Percentiles rank a stretch among this genome's conserved stretches.
Conservation (phyloP, 148 eudicot genomes). For the Cornus suecica region DNA sequence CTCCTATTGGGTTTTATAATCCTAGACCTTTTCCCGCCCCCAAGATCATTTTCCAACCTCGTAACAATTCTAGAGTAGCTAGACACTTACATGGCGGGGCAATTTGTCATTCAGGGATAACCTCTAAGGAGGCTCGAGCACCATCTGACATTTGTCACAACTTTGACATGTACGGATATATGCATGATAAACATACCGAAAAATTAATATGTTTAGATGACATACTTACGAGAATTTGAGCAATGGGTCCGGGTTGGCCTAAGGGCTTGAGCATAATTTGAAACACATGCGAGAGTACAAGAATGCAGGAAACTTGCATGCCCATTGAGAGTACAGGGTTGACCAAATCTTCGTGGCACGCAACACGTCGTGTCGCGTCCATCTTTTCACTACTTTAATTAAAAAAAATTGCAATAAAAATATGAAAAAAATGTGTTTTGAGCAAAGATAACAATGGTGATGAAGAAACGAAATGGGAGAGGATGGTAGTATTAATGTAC, state of each 20-base stretch:
- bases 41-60: no score
- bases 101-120: no score
- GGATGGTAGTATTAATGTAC: constrained; percentile 8
- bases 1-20: no score
- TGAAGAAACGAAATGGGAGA: neutral
- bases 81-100: no score
- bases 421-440: neutral
- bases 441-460: neutral
- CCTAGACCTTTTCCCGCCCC: no score
- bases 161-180: neutral
- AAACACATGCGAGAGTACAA: constrained; percentile 74
- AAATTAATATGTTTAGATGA: constrained; percentile 17
- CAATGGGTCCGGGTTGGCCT: constrained; percentile 83
- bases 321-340: constrained; percentile 83
- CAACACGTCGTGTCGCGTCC: constrained; percentile 49
- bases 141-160: no score
- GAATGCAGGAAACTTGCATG: constrained; percentile 63
- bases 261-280: constrained; percentile 70
- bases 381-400: constrained; percentile 12
- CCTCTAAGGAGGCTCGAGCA: no score
- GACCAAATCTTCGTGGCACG: constrained; percentile 57
- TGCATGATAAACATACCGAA: neutral
- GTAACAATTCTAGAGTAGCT: no score
- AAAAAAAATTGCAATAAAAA: neutral
- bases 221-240: constrained; percentile 89